These are phyloP conservation scores for Anthracocystis walkeri DNA, from an alignment of 1,284 basidiomycete genomes.

Conservation along the genomic window DNA sequence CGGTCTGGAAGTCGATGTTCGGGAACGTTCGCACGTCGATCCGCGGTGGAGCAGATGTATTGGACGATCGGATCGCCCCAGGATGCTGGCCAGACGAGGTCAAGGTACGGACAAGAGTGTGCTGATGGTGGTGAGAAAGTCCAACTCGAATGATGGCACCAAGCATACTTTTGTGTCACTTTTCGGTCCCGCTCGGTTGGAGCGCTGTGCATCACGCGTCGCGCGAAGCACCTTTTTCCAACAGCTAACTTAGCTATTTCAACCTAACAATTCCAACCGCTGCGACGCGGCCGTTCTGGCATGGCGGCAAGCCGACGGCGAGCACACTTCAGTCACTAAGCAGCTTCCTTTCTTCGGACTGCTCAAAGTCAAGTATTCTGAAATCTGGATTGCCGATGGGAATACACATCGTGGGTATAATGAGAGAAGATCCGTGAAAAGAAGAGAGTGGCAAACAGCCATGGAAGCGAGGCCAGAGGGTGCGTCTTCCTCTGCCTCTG, in stretches of 20 bases:
- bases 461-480: neutral
- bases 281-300: neutral
- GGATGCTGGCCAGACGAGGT: neutral
- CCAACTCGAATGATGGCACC: neutral
- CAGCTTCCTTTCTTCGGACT: neutral
- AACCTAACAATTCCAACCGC: neutral
- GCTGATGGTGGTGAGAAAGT: slow-evolving; percentile 11
- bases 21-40: too few relatives aligned
- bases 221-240: slow-evolving; percentile 11
- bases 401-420: slow-evolving; percentile 28
- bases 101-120: neutral
- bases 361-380: neutral
- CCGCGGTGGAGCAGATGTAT: neutral
- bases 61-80: neutral
- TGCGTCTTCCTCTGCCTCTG: neutral
- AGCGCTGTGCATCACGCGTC: slow-evolving; percentile 18
- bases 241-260: slow-evolving; percentile 7
- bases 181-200: slow-evolving; percentile 6
- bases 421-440: slow-evolving; percentile 8
- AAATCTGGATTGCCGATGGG: neutral
- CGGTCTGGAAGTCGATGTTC: neutral
- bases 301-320: neutral
- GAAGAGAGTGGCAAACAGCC: neutral
- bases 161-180: slow-evolving; percentile 20
- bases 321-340: neutral